phyloP scores from a whole-genome alignment of 1,139 yeast genomes.

The Yamadazyma dushanensis region DNA sequence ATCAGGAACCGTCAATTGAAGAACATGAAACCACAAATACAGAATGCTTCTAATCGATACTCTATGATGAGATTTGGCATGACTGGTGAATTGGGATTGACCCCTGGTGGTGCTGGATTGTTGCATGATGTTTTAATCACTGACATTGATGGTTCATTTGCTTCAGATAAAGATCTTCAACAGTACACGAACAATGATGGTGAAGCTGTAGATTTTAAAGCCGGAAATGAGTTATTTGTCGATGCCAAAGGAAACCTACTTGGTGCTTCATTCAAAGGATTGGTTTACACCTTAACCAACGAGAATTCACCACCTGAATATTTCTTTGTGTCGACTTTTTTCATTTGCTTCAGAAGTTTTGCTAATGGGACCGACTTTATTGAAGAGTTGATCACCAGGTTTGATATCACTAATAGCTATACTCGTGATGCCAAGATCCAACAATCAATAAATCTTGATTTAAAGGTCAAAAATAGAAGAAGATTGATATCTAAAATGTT shows the following conservation, averaged over 20 bases:
- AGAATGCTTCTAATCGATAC: conserved; percentile 41
- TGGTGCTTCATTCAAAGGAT: conserved; percentile 79
- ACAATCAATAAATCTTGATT: conserved; percentile 45
- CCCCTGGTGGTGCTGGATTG: conserved; percentile 60
- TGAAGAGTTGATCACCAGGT: conserved; percentile 67
- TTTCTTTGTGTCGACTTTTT: conserved; percentile 72
- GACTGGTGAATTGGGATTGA: conserved; percentile 51
- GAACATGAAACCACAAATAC: conserved; percentile 13
- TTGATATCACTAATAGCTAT: conserved; percentile 49
- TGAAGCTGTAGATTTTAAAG: conserved; percentile 16
- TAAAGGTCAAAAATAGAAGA: conserved; percentile 62
- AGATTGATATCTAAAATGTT: conserved; percentile 66
- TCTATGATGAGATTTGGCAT: conserved; percentile 63
- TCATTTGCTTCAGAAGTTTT: conserved; percentile 77
- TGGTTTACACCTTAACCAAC: conserved; percentile 70
- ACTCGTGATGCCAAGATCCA: conserved; percentile 25
- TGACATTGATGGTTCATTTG: conserved; percentile 44
- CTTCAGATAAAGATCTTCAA: conserved; percentile 39
- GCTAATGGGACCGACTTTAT: conserved; percentile 68
- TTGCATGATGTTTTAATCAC: conserved; percentile 48
- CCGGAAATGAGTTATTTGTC: conserved; percentile 48
- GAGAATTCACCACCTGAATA: conserved; percentile 70
- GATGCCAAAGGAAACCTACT: conserved; percentile 54
- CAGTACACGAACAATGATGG: conserved; percentile 29
- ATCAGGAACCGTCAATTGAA: conserved; percentile 24